These are phyloP conservation scores for Thermomyces lanuginosus DNA, from an alignment of 2,329 filamentous ascomycete species.

Conservation along the genomic window DNA sequence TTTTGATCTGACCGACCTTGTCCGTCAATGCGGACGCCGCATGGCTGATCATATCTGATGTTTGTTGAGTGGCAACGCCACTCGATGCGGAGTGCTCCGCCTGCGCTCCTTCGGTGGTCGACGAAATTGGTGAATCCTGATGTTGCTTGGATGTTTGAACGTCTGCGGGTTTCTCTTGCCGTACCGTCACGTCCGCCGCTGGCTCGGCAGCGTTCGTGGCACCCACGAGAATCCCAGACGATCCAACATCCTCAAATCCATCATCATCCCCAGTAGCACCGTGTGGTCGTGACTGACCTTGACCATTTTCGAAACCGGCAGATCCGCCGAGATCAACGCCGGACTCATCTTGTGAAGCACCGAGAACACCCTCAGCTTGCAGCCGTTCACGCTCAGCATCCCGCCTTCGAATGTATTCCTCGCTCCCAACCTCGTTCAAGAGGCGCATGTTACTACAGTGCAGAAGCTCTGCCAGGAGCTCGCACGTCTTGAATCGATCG, in stretches of 20 bases:
- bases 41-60: conserved; percentile 32
- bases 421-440: conserved; percentile 77
- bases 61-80: no score
- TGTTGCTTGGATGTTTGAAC: no score
- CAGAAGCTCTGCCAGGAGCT: conserved; percentile 91
- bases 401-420: conserved; percentile 64
- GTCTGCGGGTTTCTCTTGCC: conserved; percentile 5
- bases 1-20: conserved; percentile 40
- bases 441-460: conserved; percentile 99
- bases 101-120: not conserved
- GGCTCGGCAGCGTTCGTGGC: conserved; percentile 42
- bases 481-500: conserved; percentile 96
- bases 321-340: conserved; percentile 41
- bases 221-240: conserved; percentile 54
- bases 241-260: conserved; percentile 75
- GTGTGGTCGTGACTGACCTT: conserved; percentile 43
- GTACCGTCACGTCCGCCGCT: conserved; percentile 11
- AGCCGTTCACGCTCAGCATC: conserved; percentile 69
- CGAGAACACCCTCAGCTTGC: conserved; percentile 59
- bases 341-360: no score
- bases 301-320: conserved; percentile 26
- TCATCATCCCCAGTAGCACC: conserved; percentile 76
- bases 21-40: conserved; percentile 39
- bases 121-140: not conserved
- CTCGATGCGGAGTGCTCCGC: conserved; percentile 1